These are phyloP conservation scores for Aureobasidium vineae DNA, from an alignment of 2,329 filamentous ascomycete species.

Conservation along the genomic window DNA sequence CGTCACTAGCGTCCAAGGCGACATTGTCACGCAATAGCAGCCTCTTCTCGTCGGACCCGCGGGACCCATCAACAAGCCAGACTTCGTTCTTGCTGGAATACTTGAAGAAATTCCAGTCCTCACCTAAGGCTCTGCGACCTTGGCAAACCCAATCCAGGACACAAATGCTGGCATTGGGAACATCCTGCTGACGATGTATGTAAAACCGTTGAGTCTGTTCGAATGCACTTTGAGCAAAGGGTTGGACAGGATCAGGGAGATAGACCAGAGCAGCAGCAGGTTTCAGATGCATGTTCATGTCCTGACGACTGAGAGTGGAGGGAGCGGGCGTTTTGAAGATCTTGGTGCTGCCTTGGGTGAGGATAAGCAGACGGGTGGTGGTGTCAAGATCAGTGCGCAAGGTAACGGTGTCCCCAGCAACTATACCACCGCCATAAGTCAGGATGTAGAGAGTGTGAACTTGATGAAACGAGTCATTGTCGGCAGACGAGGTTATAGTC, in stretches of 20 bases:
- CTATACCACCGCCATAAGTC: slow-evolving; percentile 90
- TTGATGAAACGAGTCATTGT: slow-evolving; percentile 12
- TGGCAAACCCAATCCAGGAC: slow-evolving; percentile 93
- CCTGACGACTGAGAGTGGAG: slow-evolving; percentile 38
- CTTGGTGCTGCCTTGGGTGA: slow-evolving; percentile 81
- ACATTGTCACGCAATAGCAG: slow-evolving; percentile 84
- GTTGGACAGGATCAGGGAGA: slow-evolving; percentile 90
- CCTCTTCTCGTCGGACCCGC: slow-evolving; percentile 39
- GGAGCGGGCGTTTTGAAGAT: slow-evolving; percentile 75
- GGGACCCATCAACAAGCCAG: slow-evolving; percentile 52
- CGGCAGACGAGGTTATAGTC: slow-evolving; percentile 41
- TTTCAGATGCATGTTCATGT: slow-evolving; percentile 50
- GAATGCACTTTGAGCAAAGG: slow-evolving; percentile 80
- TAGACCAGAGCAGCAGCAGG: slow-evolving; percentile 56
- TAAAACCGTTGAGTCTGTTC: slow-evolving; percentile 79
- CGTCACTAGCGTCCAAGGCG: slow-evolving; percentile 59
- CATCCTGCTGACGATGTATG: slow-evolving; percentile 47
- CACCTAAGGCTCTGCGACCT: slow-evolving; percentile 78
- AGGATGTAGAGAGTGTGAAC: slow-evolving; percentile 79
- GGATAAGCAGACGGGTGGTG: slow-evolving; percentile 61
- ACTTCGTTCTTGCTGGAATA: slow-evolving; percentile 89
- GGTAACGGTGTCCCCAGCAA: slow-evolving; percentile 79
- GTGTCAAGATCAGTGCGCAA: slow-evolving; percentile 66
- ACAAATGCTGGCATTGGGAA: slow-evolving; percentile 58
- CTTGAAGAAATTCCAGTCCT: slow-evolving; percentile 78